Evolutionary conservation across 352 stramenopile genomes (phyloP), one percentile per base, ranked within the genome.

Genomic region (Aphanomyces cochlioides): DNA sequence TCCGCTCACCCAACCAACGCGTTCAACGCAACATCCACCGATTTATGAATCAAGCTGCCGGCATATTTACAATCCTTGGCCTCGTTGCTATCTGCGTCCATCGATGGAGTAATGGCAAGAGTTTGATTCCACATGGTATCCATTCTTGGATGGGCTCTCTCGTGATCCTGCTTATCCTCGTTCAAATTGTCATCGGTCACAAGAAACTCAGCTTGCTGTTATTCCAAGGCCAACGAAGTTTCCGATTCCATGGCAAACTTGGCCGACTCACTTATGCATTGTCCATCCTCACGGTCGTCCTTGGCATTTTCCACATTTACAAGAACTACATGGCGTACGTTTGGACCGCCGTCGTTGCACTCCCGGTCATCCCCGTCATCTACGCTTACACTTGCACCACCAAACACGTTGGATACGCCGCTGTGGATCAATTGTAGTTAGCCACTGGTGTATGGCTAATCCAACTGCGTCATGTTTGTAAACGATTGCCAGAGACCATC

Each of bases 11-110:
- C 10, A 70, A 70, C 54, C 45, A 54, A n/a, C 48, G 64, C 36
- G 61, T 70, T 34, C 64, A 70, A 28, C 48, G 64, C 48, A 70
- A 70, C 40, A 70, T 70, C 40, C 64, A 70, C 54, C 59, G 61
- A 47, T 8, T 70, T 19, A 70, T 70, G 47, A 54, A 56, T 40
- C 53, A 70, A 28, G 36, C 19, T 28, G 47, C 40, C 4, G 45
- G 45, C 21, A 37, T 12, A 6, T 56, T n/a, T 10, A 70, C 47
- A 15, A 21, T 70, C 19, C 19, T 70, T n/a, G 64, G 64, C 21
- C 54, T 70, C 50, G 47, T 39, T 5, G 64, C 38, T 40, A 70
- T 70, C 39, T 36, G 59, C 36, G 38, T 70, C 64, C 53, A 56
- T 50, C 64, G 64, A n/a, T 47, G 36, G 17, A 61, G 28, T n/a